Conservation (phyloP, 192 early-diverging fungal genomes). For the Tieghemiomyces parasiticus region DNA sequence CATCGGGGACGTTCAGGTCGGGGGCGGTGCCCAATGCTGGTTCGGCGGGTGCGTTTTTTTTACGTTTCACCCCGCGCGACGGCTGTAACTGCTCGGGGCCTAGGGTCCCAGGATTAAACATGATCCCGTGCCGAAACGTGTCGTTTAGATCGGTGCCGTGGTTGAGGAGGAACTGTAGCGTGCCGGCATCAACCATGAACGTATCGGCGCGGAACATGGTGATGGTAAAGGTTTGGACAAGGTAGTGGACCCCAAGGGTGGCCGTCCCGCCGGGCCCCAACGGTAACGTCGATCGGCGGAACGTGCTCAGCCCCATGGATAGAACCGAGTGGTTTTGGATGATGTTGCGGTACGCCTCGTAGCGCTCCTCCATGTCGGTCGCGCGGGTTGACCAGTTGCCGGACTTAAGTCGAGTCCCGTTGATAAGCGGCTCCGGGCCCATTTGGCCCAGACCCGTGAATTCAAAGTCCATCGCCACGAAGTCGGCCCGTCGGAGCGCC, state of each 20-base stretch:
- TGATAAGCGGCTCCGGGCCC: slow-evolving; percentile 14
- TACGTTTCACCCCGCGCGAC: slow-evolving; percentile 14
- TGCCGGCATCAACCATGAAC: neutral
- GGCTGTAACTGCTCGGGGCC: slow-evolving; percentile 17
- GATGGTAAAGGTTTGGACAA: slow-evolving; percentile 20
- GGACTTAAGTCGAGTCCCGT: slow-evolving; percentile 18
- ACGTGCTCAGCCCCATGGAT: slow-evolving; percentile 67
- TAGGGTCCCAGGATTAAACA: slow-evolving; percentile 47
- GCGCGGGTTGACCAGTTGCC: slow-evolving; percentile 23
- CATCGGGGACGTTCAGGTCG: neutral
- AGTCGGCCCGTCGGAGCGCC: slow-evolving; percentile 29
- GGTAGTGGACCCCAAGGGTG: slow-evolving; percentile 31
- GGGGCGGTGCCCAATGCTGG: neutral
- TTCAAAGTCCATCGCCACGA: slow-evolving; percentile 81
- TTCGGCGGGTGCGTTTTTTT: slow-evolving; percentile 10
- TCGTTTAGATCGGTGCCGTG: slow-evolving; percentile 56
- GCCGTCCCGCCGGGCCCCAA: neutral
- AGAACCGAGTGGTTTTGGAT: slow-evolving; percentile 64
- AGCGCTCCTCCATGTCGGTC: slow-evolving; percentile 71
- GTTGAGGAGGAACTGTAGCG: neutral
- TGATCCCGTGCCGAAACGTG: slow-evolving; percentile 61
- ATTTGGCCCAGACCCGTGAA: slow-evolving; percentile 66
- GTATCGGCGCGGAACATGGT: neutral
- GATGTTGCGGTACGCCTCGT: slow-evolving; percentile 51
- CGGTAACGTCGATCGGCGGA: slow-evolving; percentile 24